Evolutionary conservation across 2,329 filamentous ascomycete genomes (phyloP).

Genomic region (Macroventuria anomochaeta): DNA sequence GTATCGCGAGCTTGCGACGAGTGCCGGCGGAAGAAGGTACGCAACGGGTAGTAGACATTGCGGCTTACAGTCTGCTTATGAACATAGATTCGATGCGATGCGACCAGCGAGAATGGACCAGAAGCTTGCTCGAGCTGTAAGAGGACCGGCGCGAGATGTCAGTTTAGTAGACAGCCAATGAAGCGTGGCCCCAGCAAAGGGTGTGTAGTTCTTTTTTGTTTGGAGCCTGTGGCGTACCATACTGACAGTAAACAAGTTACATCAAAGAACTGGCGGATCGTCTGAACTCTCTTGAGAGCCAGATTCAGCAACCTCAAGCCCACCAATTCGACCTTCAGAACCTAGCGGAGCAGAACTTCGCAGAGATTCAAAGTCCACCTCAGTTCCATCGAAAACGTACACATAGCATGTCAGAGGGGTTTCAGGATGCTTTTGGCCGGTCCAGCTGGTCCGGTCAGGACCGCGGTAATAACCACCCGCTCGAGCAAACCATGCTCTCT

Average conservation of each 20-base stretch:
- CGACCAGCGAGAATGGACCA: slow-evolving; percentile 49
- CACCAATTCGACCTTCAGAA: slow-evolving; percentile 41
- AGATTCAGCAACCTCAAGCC: slow-evolving; percentile 44
- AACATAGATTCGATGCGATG: slow-evolving; percentile 49
- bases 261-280: slow-evolving; percentile 52
- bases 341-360: slow-evolving; percentile 39
- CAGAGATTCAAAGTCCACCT: slow-evolving; percentile 38
- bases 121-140: slow-evolving; percentile 52
- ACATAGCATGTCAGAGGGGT: slow-evolving; percentile 48
- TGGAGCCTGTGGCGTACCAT: neutral
- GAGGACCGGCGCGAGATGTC: slow-evolving; percentile 48
- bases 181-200: slow-evolving; percentile 53
- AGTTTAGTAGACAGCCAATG: slow-evolving; percentile 51
- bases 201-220: slow-evolving; percentile 21
- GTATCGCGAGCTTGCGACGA: slow-evolving; percentile 53
- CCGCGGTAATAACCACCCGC: slow-evolving; percentile 39
- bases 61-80: neutral
- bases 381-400: slow-evolving; percentile 48
- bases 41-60: neutral
- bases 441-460: slow-evolving; percentile 45
- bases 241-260: slow-evolving; percentile 39
- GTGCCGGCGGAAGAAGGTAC: slow-evolving; percentile 51
- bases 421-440: slow-evolving; percentile 41
- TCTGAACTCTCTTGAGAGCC: slow-evolving; percentile 47
- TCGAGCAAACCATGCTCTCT: slow-evolving; percentile 27